Percentiles rank a stretch among this genome's conserved stretches.
These are phyloP conservation scores for Penicillium cinerascens DNA, from an alignment of 495 filamentous ascomycete species.

Conservation along the genomic window DNA sequence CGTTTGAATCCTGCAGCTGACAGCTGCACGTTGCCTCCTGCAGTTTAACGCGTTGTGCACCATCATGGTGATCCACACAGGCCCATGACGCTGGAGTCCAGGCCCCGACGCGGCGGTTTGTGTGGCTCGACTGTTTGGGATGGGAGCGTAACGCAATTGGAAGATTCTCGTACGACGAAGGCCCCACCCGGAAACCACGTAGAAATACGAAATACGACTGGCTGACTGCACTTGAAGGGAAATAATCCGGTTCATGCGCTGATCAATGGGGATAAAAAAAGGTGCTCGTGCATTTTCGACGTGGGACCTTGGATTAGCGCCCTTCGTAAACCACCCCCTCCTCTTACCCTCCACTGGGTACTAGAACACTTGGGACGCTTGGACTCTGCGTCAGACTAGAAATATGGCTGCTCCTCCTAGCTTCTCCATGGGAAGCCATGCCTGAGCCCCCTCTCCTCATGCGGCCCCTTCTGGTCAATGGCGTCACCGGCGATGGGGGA, in stretches of 20 bases:
- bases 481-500: background rate
- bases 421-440: background rate
- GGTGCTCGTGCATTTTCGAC: background rate
- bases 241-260: background rate
- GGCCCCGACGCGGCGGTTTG: background rate
- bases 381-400: constrained; percentile 2
- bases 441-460: constrained; percentile 5
- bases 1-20: background rate
- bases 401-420: constrained; percentile 6
- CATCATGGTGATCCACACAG: too few relatives aligned
- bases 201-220: background rate
- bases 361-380: background rate
- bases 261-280: background rate
- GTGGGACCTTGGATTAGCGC: background rate
- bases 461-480: constrained; percentile 4
- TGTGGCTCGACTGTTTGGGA: background rate
- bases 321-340: background rate
- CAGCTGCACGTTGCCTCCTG: too few relatives aligned
- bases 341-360: background rate
- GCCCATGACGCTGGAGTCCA: background rate
- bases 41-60: too few relatives aligned
- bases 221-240: background rate
- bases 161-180: background rate
- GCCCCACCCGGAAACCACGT: background rate
- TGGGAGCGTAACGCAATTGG: background rate